Conservation (phyloP, 225 moss, liverwort and hornwort genomes). For the Ulota crispa region DNA sequence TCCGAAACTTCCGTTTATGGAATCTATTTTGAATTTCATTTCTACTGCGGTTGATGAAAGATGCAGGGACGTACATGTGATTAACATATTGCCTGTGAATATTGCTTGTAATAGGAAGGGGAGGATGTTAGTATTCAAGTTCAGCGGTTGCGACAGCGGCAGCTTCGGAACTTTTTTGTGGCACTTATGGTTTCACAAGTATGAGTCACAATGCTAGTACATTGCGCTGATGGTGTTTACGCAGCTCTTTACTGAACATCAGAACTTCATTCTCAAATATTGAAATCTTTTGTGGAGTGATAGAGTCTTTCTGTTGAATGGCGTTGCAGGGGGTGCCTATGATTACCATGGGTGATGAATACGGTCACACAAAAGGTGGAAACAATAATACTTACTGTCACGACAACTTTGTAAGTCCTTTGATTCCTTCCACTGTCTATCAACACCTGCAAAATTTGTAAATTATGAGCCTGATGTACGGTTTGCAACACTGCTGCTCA, state of each 20-base stretch:
- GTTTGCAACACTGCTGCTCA: conserved; percentile 5
- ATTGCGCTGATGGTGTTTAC: conserved; percentile 5
- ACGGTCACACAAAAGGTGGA: conserved; percentile 83
- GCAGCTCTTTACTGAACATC: neutral
- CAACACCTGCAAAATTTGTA: neutral
- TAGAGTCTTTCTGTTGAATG: conserved; percentile 3
- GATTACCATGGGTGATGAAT: conserved; percentile 89
- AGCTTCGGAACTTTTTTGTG: conserved; percentile 80
- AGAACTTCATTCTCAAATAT: neutral
- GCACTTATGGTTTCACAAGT: conserved; percentile 93
- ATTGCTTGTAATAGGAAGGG: conserved; percentile 59
- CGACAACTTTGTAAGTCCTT: conserved; percentile 70
- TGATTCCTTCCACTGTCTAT: neutral
- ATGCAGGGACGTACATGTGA: neutral
- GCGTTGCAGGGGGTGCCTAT: conserved; percentile 80
- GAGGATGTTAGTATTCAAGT: conserved; percentile 57
- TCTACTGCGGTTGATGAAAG: neutral
- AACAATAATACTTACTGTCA: conserved; percentile 93
- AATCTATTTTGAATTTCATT: neutral
- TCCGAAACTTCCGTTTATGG: neutral
- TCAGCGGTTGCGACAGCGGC: conserved; percentile 75
- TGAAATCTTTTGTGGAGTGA: conserved; percentile 12
- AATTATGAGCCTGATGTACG: neutral
- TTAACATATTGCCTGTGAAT: conserved; percentile 23
- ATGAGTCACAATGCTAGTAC: conserved; percentile 9